These are phyloP conservation scores for Butyriboletus regius DNA, from an alignment of 1,284 basidiomycete genomes.

Conservation along the genomic window DNA sequence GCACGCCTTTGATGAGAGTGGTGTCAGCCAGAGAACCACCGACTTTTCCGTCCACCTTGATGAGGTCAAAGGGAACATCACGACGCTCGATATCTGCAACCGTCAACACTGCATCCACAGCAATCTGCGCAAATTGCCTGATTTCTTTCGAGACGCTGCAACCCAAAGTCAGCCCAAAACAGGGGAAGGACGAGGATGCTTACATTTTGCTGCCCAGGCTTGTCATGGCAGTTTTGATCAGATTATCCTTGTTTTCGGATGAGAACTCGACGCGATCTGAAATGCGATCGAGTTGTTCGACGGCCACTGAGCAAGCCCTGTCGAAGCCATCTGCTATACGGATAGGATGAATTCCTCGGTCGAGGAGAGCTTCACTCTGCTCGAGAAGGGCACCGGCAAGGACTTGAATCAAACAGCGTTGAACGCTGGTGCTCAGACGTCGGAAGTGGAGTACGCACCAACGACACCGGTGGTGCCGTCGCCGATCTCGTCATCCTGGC, in stretches of 20 bases:
- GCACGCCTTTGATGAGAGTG: constrained; percentile 85
- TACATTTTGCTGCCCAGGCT: constrained; percentile 96
- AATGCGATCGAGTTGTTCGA: constrained; percentile 84
- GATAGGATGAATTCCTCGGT: constrained; percentile 96
- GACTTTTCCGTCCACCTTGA: constrained; percentile 99
- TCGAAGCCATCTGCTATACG: constrained; percentile 98
- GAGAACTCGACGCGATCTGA: constrained; percentile 89
- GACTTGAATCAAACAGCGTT: constrained; percentile 48
- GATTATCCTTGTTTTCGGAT: constrained; percentile 72
- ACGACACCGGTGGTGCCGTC: constrained; percentile 99
- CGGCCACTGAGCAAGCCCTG: constrained; percentile 82
- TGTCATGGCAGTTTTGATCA: constrained; percentile 92
- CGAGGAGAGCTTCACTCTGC: constrained; percentile 83
- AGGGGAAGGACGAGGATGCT: not conserved
- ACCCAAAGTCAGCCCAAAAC: constrained; percentile 8
- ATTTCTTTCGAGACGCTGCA: constrained; percentile 91
- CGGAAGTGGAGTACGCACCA: constrained; percentile 51
- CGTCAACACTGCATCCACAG: constrained; percentile 90
- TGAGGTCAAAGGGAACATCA: constrained; percentile 96
- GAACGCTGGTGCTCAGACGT: not conserved
- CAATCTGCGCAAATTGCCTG: constrained; percentile 92
- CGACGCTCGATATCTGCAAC: constrained; percentile 92
- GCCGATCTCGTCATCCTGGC: constrained; percentile 98
- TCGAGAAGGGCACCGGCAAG: constrained; percentile 93
- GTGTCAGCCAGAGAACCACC: constrained; percentile 95